Evolutionary conservation across 306 rosid species (phyloP), one percentile per base, ranked within the genome.

Genomic region (Fragaria nilgerrensis): DNA sequence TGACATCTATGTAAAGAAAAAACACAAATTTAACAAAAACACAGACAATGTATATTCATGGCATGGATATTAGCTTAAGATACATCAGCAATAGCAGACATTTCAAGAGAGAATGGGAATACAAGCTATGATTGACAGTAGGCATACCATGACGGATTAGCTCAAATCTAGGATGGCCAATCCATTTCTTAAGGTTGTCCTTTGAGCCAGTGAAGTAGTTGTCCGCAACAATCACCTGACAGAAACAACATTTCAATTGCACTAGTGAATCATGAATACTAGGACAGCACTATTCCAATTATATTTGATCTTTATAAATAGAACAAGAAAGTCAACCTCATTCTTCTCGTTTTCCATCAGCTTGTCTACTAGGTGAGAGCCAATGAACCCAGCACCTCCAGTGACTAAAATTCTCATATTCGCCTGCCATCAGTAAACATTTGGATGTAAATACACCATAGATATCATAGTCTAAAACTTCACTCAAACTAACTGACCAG

Each of bases 301-400:
- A 44, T 16, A 45, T 47, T 47, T 47, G 1, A 19, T 53, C 22
- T 39, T 61, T 9, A 39, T 22, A 23, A 17, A 34, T 17, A 64
- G 23, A 41, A 14, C 12, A 22, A 39, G 3, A 23, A 63, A 77
- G 52, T 13, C n/a, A 49, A 90, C 98, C 96, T 95, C 99, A 78
- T 95, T 95, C 82, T 92, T 95, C 73, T 95, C 99, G 67, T 89
- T 88, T 85, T 92, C 94, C 99, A 95, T 95, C 95, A 95, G 84
- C 83, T 82, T 95, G 84, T 95, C 99, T 0, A 95, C 99, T 44
- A 95, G 88, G 87, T 95, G 99, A 82, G 97, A 95, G 56, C 99
- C 99, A 47, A 95, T 92, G 79, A 95, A 95, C 71, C 99, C 99
- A 72, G 99, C 99, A 88, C 99, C 99, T 85, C 99, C 99, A 14